These are phyloP conservation scores for Xylaria intraflava DNA, from an alignment of 495 filamentous ascomycete genomes.

Conservation along the genomic window DNA sequence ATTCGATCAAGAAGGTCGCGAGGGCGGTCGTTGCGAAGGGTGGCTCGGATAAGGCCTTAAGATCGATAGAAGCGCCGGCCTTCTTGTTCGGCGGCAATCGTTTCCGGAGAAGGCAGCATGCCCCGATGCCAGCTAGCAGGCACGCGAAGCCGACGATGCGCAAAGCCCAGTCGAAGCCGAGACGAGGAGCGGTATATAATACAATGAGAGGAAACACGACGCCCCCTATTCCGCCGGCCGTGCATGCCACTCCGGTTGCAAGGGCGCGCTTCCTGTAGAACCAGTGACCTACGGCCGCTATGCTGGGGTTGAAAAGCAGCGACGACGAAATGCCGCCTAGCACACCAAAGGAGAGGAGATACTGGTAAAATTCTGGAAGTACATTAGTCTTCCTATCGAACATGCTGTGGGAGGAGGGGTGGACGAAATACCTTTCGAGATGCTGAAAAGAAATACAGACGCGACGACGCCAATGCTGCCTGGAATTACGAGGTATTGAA, in stretches of 20 bases:
- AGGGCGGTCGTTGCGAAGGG: slow-evolving; percentile 5
- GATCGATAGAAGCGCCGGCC: slow-evolving; percentile 5
- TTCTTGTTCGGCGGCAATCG: slow-evolving; percentile 5
- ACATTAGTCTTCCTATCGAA: slow-evolving; percentile 20
- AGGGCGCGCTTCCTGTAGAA: slow-evolving; percentile 55
- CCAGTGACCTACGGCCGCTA: slow-evolving; percentile 58
- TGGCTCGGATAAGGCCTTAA: slow-evolving; percentile 5
- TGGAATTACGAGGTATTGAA: slow-evolving; percentile 44
- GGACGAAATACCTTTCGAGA: slow-evolving; percentile 31
- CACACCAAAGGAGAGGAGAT: slow-evolving; percentile 54
- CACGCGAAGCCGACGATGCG: slow-evolving; percentile 54
- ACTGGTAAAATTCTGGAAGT: slow-evolving; percentile 55
- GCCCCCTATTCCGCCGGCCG: slow-evolving; percentile 54
- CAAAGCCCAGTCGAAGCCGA: slow-evolving; percentile 54
- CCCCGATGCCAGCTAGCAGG: slow-evolving; percentile 34
- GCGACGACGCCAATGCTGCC: slow-evolving; percentile 47
- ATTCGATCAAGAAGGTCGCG: slow-evolving; percentile 35
- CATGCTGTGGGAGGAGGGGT: not conserved
- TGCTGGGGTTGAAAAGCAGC: slow-evolving; percentile 52
- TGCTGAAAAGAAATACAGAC: slow-evolving; percentile 50
- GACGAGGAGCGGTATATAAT: slow-evolving; percentile 38
- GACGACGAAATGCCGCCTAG: slow-evolving; percentile 52
- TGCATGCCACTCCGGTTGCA: slow-evolving; percentile 59
- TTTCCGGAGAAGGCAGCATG: slow-evolving; percentile 5
- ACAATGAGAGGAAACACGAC: slow-evolving; percentile 55